Percentiles rank a stretch among this genome's conserved stretches.
These are phyloP conservation scores for Arthrobotrys sinensis DNA, from an alignment of 2,329 filamentous ascomycete species.

Conservation along the genomic window DNA sequence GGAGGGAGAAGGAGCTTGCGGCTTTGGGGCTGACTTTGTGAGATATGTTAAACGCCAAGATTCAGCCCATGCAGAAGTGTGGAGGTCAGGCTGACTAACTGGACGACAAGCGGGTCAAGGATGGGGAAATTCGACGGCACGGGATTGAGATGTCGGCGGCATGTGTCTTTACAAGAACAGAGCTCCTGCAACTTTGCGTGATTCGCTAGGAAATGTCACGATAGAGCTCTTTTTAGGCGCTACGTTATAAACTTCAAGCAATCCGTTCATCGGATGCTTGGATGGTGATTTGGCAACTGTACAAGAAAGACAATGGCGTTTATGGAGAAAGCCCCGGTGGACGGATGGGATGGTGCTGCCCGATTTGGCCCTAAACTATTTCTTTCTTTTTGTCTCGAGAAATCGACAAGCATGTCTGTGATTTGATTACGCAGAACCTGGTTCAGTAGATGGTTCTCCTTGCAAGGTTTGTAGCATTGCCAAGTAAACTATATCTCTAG, in stretches of 20 bases:
- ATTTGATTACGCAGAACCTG: slow-evolving; percentile 37
- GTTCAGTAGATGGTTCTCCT: slow-evolving; percentile 21
- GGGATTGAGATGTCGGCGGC: slow-evolving; percentile 37
- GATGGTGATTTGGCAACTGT: slow-evolving; percentile 16
- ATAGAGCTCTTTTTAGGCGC: slow-evolving; percentile 31
- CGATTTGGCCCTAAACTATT: slow-evolving; percentile 8
- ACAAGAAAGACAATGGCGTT: slow-evolving; percentile 24
- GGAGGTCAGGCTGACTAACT: slow-evolving; percentile 54
- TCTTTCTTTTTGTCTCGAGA: slow-evolving; percentile 12
- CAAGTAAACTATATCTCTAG: slow-evolving; percentile 25
- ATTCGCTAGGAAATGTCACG: slow-evolving; percentile 39
- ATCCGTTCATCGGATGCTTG: slow-evolving; percentile 4
- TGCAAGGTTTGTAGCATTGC: slow-evolving; percentile 12
- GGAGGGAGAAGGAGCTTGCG: slow-evolving; percentile 52
- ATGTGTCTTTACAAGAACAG: slow-evolving; percentile 45
- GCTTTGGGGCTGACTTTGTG: slow-evolving; percentile 41
- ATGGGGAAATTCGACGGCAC: slow-evolving; percentile 40
- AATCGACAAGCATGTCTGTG: slow-evolving; percentile 30
- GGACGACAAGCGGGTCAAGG: slow-evolving; percentile 34
- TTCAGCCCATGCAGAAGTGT: slow-evolving; percentile 47
- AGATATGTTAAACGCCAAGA: slow-evolving; percentile 51
- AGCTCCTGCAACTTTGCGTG: slow-evolving; percentile 51
- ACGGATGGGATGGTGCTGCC: slow-evolving; percentile 14
- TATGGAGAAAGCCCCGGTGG: slow-evolving; percentile 15
- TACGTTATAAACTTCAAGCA: slow-evolving; percentile 25